A percentile compares a stretch with the other conserved stretches of the same genome.
Conservation (phyloP, 2,329 filamentous ascomycete species). For the Trichoderma sp. region DNA sequence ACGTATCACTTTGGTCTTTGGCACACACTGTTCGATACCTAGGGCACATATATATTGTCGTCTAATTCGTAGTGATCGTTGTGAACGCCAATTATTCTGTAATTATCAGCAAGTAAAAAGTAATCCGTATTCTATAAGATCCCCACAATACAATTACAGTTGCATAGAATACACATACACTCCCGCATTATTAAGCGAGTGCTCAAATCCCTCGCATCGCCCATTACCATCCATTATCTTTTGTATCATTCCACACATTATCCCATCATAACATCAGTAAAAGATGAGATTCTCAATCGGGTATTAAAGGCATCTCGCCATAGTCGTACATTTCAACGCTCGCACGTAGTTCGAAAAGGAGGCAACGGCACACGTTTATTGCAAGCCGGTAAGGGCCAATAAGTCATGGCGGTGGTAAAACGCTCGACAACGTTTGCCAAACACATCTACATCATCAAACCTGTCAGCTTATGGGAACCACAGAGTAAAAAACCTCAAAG, state of each 20-base stretch:
- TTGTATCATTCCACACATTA: conserved; percentile 10
- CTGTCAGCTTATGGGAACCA: neutral
- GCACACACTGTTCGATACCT: no score
- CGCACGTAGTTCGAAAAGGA: neutral
- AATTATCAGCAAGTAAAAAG: neutral
- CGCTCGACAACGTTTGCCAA: conserved; percentile 74
- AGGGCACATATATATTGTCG: no score
- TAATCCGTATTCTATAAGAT: neutral
- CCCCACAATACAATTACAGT: neutral
- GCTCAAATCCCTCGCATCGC: neutral
- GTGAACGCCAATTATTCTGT: no score
- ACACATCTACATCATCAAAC: conserved; percentile 59
- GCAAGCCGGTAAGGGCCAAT: conserved; percentile 45
- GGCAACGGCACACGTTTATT: conserved; percentile 27
- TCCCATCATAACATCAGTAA: neutral
- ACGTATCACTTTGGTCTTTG: no score
- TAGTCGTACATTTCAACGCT: neutral
- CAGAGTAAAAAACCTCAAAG: neutral
- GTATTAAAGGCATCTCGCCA: neutral
- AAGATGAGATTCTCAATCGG: neutral
- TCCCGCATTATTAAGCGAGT: neutral
- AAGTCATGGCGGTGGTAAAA: conserved; percentile 78
- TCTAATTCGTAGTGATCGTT: no score
- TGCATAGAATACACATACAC: neutral
- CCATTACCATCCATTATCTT: neutral